phyloP scores from a whole-genome alignment of 805 yeast species.

The Wickerhamiella australiensis region DNA sequence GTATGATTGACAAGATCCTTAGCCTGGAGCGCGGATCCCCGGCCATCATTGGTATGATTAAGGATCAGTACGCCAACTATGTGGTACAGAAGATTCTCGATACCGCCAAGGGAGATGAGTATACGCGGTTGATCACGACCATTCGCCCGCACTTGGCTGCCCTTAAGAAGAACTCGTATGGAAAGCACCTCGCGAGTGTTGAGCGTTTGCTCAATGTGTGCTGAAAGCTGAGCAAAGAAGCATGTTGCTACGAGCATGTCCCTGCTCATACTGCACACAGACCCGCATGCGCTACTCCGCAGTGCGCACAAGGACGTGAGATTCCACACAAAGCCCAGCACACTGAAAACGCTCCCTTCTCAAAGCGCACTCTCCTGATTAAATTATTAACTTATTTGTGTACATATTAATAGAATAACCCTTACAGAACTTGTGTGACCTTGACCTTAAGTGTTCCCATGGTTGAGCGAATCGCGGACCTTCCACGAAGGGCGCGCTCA shows the following conservation, averaged over 20 bases:
- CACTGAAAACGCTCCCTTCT: too few species aligned
- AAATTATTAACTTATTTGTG: background rate
- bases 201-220: constrained; percentile 43
- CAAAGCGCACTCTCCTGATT: background rate
- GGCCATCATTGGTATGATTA: constrained; percentile 83
- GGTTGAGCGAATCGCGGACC: too few species aligned
- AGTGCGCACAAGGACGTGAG: too few species aligned
- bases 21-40: constrained; percentile 22
- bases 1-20: constrained; percentile 52
- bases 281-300: too few species aligned
- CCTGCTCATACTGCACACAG: too few species aligned
- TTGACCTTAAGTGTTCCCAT: too few species aligned
- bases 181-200: constrained; percentile 74
- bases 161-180: constrained; percentile 55
- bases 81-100: constrained; percentile 92
- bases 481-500: too few species aligned
- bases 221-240: background rate
- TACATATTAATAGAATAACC: background rate
- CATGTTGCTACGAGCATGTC: background rate
- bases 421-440: too few species aligned
- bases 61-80: constrained; percentile 94
- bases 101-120: constrained; percentile 57
- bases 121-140: constrained; percentile 55
- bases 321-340: too few species aligned
- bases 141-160: constrained; percentile 71